Conservation (phyloP, 2,329 filamentous ascomycete genomes). For the Aspergillus ochraceus region DNA sequence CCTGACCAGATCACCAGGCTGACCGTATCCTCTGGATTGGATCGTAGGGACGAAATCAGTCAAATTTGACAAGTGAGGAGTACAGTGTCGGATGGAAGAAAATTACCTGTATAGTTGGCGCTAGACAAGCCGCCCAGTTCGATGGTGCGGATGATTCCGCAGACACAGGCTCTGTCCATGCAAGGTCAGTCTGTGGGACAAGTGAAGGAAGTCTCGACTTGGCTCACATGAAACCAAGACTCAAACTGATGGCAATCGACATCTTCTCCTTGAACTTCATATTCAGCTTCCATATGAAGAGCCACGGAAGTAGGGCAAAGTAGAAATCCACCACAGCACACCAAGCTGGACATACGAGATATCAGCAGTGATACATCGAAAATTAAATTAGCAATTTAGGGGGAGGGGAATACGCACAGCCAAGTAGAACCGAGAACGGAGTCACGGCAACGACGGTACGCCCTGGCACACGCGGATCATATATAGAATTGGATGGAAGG, state of each 20-base stretch:
- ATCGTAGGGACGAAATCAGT: not conserved
- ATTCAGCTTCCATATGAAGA: conserved; percentile 36
- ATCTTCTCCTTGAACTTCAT: conserved; percentile 41
- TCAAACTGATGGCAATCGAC: conserved; percentile 38
- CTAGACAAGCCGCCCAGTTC: conserved; percentile 16
- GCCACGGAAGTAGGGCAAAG: conserved; percentile 40
- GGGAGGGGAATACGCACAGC: conserved; percentile 11
- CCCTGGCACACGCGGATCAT: conserved; percentile 18
- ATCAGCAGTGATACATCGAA: not conserved
- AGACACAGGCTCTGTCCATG: conserved; percentile 13
- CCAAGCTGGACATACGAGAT: conserved; percentile 9
- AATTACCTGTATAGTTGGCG: conserved; percentile 19
- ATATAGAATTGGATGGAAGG: conserved; percentile 13
- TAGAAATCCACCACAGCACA: conserved; percentile 36
- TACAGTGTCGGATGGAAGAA: not conserved
- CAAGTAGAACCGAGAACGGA: conserved; percentile 16
- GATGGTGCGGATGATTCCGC: conserved; percentile 18
- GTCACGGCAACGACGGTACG: conserved; percentile 13
- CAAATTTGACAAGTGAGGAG: not conserved
- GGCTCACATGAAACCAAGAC: conserved; percentile 35
- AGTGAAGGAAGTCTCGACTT: not conserved
- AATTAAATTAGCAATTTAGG: not conserved
- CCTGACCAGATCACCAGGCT: conserved; percentile 24
- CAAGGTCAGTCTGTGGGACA: not conserved
- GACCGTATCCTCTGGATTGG: conserved; percentile 22